A percentile compares a stretch with the other conserved stretches of the same genome.
phyloP scores from a whole-genome alignment of 352 stramenopile species.

The Phytophthora rubi region DNA sequence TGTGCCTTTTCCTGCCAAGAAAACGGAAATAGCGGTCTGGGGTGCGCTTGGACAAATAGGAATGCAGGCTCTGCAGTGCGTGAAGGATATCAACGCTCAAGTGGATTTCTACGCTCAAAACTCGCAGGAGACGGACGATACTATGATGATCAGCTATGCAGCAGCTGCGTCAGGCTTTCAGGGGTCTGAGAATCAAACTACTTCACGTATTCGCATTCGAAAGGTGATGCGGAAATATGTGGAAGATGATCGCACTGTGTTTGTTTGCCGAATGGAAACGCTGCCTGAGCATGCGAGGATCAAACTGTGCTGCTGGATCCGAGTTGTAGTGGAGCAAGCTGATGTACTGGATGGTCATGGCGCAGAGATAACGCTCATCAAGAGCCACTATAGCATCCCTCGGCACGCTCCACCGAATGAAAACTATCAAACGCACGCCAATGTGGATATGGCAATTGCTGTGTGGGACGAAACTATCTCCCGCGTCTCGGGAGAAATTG shows the following conservation, averaged over 20 bases:
- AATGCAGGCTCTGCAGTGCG: slow-evolving; percentile 13
- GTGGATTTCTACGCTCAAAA: slow-evolving; percentile 22
- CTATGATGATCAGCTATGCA: slow-evolving; percentile 23
- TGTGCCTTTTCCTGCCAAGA: slow-evolving; percentile 21
- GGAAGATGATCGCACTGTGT: slow-evolving; percentile 14
- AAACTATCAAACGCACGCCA: neutral
- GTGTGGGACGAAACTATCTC: slow-evolving; percentile 23
- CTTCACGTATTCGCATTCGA: neutral
- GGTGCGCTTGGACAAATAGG: slow-evolving; percentile 14
- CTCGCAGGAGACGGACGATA: slow-evolving; percentile 4
- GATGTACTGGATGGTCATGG: neutral
- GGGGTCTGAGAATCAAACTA: neutral
- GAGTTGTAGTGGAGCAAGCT: slow-evolving; percentile 16
- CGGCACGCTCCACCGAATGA: neutral
- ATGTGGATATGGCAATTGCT: slow-evolving; percentile 21
- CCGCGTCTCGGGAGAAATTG: slow-evolving; percentile 14
- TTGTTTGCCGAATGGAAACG: slow-evolving; percentile 16
- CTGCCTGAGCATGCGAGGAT: neutral
- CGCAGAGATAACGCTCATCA: slow-evolving; percentile 2
- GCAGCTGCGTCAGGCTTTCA: neutral
- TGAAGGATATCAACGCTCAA: slow-evolving; percentile 16
- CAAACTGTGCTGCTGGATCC: neutral
- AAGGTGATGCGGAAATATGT: slow-evolving; percentile 26
- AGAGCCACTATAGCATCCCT: slow-evolving; percentile 19
- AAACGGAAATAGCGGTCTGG: slow-evolving; percentile 14